Evolutionary conservation across 768 basidiomycete genomes (phyloP), one percentile per base, ranked within the genome.

Genomic region (Russula virescens): DNA sequence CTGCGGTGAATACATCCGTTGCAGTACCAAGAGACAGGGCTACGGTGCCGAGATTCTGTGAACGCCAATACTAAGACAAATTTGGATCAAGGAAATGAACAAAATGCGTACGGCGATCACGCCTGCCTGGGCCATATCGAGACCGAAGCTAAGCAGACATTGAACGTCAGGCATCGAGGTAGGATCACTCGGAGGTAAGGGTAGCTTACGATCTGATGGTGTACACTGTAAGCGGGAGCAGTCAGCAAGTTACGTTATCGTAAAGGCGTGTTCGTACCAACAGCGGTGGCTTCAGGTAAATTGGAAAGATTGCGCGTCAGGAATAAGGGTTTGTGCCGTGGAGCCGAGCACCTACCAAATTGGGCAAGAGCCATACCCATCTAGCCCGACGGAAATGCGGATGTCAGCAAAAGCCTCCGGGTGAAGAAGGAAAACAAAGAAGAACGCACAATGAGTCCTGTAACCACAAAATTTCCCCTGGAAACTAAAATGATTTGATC

Each of bases 1-100:
- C 70, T 5, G 86, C 81, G 35, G 81, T 84, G 38, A 76, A 61
- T 5, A 81, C 66, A 69, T 88, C 86, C 7, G 81, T 80, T 7
- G 75, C 35, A 43, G 80, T 76, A 1, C 83, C 81, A 21, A 80
- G 64, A n/a, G 73, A 77, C 2, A 88, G 75, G 0, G 84, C 75
- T 5, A 79, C 35, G 23, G 75, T 77, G 1, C 80, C 85, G 19
- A 84, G 57, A 1, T 75, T 34, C 83, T 85, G 64, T 48, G 58
- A 25, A 58, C 14, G 6, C 21, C 31, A 31, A 25, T 35, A 21
- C 53, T 13, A 23, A 25, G 46, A 31, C 56, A 23, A 60, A 40
- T 26, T 21, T 11, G 46, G 21, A 28, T 13, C 4, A 21, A 53
- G 13, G 23, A 38, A 13, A 13, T 40, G 14, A 31, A 26, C 6